Base-by-base conservation (phyloP, 306 rosid species). In the Hippophae gyantsensis region DNA sequence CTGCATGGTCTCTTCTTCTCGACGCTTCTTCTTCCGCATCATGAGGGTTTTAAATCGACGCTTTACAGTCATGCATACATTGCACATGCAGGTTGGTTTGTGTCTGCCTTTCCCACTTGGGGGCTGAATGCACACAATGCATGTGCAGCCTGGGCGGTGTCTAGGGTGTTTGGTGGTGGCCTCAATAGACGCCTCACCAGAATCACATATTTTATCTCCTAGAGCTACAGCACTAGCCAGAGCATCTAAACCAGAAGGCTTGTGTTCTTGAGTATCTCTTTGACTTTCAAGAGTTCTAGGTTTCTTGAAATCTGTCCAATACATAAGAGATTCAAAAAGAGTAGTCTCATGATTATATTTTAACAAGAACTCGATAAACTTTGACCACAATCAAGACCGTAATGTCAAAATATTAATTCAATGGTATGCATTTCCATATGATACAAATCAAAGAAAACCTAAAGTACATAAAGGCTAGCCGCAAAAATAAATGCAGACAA, bases 51-150 rank as follows among this genome's bases (percentile, higher is more conserved):
- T 88, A 73, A 88, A 92, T 50, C 99, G 89, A 58, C 99, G 95
- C 75, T 84, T 88, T 61, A 92, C 96, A 0, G 95, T 88, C 79
- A 79, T 57, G 83, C 99, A 92, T 56, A 88, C 99, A 0, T 92
- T 85, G 84, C 99, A 88, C 51, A 89, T 82, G 66, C 99, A 93
- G 7, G 90, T 76, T 10, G 94, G 76, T 71, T 80, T 81, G 72
- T 88, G 99, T 77, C 78, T 88, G 13, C 97, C 97, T 75, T 88
- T 93, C 55, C 99, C 99, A 13, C 99, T 93, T 6, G 99, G 97
- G 6, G 97, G 97, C 73, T 93, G 99, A 63, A 82, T 88, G 76
- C 99, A 93, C 60, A 86, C 97, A 5, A 93, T 93, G 69, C 99
- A 93, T 56, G 85, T 76, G 82, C 99, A 93, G 42, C 99, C 99